These are phyloP conservation scores for Cardamine resedifolia DNA, from an alignment of 345 rosid genomes.

Conservation along the genomic window DNA sequence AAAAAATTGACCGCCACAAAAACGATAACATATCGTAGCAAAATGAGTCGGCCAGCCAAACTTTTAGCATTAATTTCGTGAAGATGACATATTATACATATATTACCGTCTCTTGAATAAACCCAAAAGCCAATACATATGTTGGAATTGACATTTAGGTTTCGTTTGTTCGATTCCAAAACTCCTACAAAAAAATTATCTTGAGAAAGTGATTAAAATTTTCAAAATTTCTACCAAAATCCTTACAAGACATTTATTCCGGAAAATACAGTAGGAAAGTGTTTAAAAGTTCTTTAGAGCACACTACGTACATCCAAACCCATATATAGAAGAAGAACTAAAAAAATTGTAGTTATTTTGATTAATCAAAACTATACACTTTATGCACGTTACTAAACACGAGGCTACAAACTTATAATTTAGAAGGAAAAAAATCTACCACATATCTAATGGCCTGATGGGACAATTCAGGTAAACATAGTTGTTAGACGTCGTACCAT, in stretches of 20 bases:
- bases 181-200: no score
- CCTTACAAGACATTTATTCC: no score
- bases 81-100: constrained; percentile 13
- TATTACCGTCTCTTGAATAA: not conserved
- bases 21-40: not conserved
- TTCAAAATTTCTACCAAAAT: no score
- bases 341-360: not conserved
- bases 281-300: not conserved
- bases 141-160: not conserved
- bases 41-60: constrained; percentile 24
- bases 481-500: constrained; percentile 34
- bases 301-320: not conserved
- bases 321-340: not conserved
- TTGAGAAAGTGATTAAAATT: no score
- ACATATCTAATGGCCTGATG: constrained; percentile 8
- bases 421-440: not conserved
- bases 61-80: constrained; percentile 30
- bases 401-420: not conserved
- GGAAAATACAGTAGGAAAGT: no score
- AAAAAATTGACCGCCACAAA: constrained; percentile 4
- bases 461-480: constrained; percentile 31
- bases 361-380: not conserved
- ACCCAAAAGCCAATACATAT: not conserved
- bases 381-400: not conserved
- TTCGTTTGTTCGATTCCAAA: no score